phyloP scores from a whole-genome alignment of 306 rosid genomes.

The Carpinus viminea region DNA sequence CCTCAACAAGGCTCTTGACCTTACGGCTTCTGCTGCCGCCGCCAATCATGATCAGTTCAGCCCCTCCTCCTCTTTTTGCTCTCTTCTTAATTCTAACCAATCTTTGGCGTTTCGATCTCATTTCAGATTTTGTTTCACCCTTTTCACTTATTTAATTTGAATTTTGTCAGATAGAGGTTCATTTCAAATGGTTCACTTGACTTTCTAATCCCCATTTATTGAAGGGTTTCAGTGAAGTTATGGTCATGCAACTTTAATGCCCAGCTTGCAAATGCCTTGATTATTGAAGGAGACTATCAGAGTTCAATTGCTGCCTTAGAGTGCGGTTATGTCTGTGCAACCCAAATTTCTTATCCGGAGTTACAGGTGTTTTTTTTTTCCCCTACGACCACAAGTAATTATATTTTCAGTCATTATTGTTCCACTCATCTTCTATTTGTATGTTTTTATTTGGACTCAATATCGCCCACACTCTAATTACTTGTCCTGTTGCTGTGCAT shows the following conservation, averaged over 20 bases:
- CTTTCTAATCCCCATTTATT: conserved; percentile 3
- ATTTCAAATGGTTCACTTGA: conserved; percentile 2
- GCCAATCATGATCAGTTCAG: conserved; percentile 46
- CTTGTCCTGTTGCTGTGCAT: conserved; percentile 34
- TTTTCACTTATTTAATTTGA: background rate
- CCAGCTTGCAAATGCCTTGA: conserved; percentile 93
- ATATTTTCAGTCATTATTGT: conserved; percentile 5
- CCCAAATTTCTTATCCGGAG: conserved; percentile 68
- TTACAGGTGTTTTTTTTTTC: conserved; percentile 61
- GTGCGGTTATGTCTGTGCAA: conserved; percentile 68
- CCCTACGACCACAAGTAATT: background rate
- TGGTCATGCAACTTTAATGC: conserved; percentile 98
- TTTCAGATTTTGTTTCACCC: background rate
- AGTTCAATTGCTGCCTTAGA: conserved; percentile 75
- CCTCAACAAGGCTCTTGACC: conserved; percentile 76
- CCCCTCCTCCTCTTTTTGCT: background rate
- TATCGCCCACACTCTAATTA: background rate
- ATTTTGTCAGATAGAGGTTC: background rate
- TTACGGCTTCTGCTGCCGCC: conserved; percentile 57
- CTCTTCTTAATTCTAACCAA: background rate
- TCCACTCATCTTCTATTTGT: background rate
- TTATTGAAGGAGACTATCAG: conserved; percentile 83
- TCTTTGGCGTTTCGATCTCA: background rate
- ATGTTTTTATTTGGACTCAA: background rate
- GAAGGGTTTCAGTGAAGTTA: conserved; percentile 74